Base-by-base conservation (phyloP, 1,284 basidiomycete species). In the Meripilus lineatus region DNA sequence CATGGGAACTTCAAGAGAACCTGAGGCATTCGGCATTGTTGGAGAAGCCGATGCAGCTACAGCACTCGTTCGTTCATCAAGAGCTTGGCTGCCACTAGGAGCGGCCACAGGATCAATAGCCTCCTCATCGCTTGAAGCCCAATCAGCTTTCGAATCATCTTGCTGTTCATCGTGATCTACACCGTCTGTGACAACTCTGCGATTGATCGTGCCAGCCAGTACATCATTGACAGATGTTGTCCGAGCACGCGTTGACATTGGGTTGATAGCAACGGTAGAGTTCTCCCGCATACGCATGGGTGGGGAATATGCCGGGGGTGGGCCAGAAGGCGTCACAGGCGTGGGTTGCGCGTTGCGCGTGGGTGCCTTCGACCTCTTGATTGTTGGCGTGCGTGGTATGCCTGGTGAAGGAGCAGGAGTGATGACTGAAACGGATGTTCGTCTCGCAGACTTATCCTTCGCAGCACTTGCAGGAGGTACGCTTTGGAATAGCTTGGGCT, bases 31-130 rank as follows among this genome's bases (percentile, higher is more conserved):
- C 6, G 49, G 26, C 20, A 38, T 23, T n/a, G 45, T 38, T 28
- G 45, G 18, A 11, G 40, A 38, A 32, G 43, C 43, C 18, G 51
- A 39, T 32, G 50, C 37, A 41, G 59, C 63, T 22, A 69, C 44
- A 4, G 58, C 58, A 58, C 87, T 89, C 0, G 87, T 90, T 23
- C 87, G 77, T 59, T 90, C 87, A 55, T 90, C 88, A 42, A 90
- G 61, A 21, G 81, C 79, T 55, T 83, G 84, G 55, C 84, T 84
- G 11, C 87, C 87, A 49, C 84, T 85, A 7, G 84, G 73, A 8
- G 87, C 87, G 2, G 87, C 82, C 34, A 89, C 76, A 35, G 87
- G 68, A 54, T 87, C 79, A 45, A 90, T 86, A 11, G 85, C 88
- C 61, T 90, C 88, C 40, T 90, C 87, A 50, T 90, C 88, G 54